A percentile compares a stretch with the other conserved stretches of the same genome.
Evolutionary conservation across 495 filamentous ascomycete genomes (phyloP).

Genomic region (Xylaria sp.): DNA sequence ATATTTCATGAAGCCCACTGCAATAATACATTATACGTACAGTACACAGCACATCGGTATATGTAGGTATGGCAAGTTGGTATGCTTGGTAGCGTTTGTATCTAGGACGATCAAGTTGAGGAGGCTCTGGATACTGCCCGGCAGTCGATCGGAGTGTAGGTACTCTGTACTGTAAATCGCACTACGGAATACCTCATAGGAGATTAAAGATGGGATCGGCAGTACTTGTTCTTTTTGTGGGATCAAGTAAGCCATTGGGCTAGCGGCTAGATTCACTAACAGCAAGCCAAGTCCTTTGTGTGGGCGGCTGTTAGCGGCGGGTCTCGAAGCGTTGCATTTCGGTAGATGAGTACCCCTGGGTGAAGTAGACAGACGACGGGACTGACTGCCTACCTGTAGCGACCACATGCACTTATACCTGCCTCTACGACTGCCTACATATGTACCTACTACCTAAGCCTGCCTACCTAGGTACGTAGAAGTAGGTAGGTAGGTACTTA

Average conservation of each 20-base stretch:
- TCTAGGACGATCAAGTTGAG: background rate
- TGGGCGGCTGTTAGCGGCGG: background rate
- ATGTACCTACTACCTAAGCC: no score
- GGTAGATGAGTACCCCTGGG: constrained; percentile 11
- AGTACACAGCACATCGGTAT: no score
- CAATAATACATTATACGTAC: background rate
- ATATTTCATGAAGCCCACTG: background rate
- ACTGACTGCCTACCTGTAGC: no score
- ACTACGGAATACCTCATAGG: background rate
- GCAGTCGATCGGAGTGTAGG: no score
- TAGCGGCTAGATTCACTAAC: constrained; percentile 2
- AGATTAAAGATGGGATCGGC: background rate
- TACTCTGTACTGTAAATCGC: no score
- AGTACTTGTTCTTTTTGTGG: background rate
- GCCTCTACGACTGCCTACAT: no score
- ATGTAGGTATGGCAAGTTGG: background rate
- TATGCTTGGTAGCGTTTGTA: background rate
- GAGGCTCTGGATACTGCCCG: no score
- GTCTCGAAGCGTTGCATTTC: constrained; percentile 7
- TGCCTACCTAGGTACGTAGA: background rate
- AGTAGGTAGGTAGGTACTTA: background rate
- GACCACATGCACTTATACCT: no score
- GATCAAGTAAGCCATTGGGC: background rate
- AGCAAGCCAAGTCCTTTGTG: background rate
- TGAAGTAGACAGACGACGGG: background rate